Evolutionary conservation across 768 basidiomycete genomes (phyloP), one percentile per base, ranked within the genome.

Genomic region (Termitomyces sp.): DNA sequence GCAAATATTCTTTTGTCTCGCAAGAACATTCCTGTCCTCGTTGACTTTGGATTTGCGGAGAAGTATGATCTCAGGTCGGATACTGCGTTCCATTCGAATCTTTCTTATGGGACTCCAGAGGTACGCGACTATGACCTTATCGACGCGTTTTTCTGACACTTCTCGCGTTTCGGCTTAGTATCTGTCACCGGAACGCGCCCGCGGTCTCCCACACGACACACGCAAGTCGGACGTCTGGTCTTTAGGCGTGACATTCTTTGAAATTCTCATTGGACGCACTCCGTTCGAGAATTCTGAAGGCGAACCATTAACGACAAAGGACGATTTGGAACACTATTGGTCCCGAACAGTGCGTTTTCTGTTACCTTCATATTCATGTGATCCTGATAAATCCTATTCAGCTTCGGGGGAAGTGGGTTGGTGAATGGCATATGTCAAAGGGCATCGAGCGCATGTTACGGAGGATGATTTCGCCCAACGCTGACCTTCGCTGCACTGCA

Each of bases 1-100:
- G 92, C 94, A 16, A 99, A 99, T 69, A 94, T 99, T 66, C 82
- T 99, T 2, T 79, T 99, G 50, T 91, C 91, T 0, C 74, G 77
- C 58, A 81, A 87, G 65, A 88, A 89, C 67, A 77, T 94, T 1
- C 93, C 94, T 0, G 90, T 97, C 3, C 84, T 98, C 4, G 90
- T 97, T 40, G 97, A 98, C 74, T 99, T 97, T 68, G 96, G 97
- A 1, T 99, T 98, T 67, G 94, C 96, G 2, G 92, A 96, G 69
- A 86, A 85, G 65, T 95, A 95, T 70, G 88, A 92, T 64, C 68
- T 82, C 46, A 72, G 76, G 1, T 84, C 86, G 0, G 71, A 78
- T 18, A 85, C 84, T 20, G 88, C 90, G 1, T 94, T 94, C 77
- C 85, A 87, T 64, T 91, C 90, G 66, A 91, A 91, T 67, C 81